Evolutionary conservation across 164 flowering plant genomes (phyloP).

Genomic region (Chloranthus sessilifolius): DNA sequence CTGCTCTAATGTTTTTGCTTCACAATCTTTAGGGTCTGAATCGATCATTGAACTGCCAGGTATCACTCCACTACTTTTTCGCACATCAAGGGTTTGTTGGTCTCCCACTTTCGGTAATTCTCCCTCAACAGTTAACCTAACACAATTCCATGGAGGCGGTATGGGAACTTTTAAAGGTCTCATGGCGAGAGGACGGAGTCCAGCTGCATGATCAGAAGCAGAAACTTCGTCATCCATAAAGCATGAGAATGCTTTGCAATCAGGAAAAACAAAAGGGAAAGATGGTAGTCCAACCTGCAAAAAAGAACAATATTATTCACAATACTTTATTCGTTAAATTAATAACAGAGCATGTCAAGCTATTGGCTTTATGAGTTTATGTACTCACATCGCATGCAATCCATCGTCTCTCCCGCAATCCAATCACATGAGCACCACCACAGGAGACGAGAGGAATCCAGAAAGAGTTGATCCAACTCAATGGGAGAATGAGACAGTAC

Average conservation of each 20-base stretch:
- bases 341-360: too few species aligned
- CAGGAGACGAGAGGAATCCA: conserved; percentile 65
- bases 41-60: conserved; percentile 2
- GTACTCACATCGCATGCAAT: conserved; percentile 63
- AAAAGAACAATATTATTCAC: conserved; percentile 2
- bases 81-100: conserved; percentile 2
- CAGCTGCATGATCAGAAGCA: conserved; percentile 24
- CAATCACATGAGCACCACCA: conserved; percentile 78
- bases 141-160: conserved; percentile 63
- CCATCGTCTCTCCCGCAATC: conserved; percentile 88
- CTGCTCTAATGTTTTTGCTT: conserved; percentile 7
- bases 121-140: conserved; percentile 23
- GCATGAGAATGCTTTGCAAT: conserved; percentile 55
- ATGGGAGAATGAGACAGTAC: conserved; percentile 78
- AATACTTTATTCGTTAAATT: too few species aligned
- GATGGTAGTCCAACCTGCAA: conserved; percentile 65
- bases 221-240: conserved; percentile 50
- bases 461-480: conserved; percentile 80
- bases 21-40: conserved; percentile 6
- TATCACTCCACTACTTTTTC: conserved; percentile 6
- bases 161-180: conserved; percentile 59
- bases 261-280: conserved; percentile 87
- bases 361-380: too few species aligned
- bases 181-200: conserved; percentile 39
- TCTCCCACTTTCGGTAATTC: conserved; percentile 1